phyloP scores from a whole-genome alignment of 106 monocot genomes.

The Dendrobium huoshanense region DNA sequence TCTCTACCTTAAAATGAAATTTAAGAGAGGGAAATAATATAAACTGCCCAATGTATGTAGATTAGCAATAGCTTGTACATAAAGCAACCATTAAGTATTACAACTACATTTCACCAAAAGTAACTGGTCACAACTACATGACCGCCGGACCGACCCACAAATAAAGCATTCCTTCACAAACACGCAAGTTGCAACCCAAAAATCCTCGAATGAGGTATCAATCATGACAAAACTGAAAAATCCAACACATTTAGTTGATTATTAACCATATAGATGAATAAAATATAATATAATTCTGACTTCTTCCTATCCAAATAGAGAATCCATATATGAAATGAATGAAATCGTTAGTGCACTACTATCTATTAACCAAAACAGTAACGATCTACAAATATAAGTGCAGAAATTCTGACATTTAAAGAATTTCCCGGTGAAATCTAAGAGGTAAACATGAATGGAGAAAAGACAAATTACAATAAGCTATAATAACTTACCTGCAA shows the following conservation, averaged over 20 bases:
- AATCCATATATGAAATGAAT: neutral
- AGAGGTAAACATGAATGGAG: neutral
- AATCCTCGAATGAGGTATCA: neutral
- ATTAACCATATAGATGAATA: neutral
- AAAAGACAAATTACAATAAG: neutral
- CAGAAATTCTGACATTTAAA: neutral
- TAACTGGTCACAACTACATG: neutral
- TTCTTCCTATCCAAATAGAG: neutral
- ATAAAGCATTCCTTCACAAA: neutral
- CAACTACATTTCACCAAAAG: neutral
- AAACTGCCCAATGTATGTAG: neutral
- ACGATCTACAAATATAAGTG: neutral
- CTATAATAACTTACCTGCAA: slow-evolving; percentile 22
- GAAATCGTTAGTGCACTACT: neutral
- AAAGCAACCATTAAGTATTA: neutral
- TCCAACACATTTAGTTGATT: neutral
- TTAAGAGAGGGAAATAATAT: neutral
- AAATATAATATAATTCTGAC: neutral
- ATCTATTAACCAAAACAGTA: neutral
- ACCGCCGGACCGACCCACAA: neutral
- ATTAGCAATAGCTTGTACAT: neutral
- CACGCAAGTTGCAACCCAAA: neutral
- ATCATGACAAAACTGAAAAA: neutral
- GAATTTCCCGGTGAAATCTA: neutral
- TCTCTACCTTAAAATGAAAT: neutral